A percentile compares a stretch with the other conserved stretches of the same genome.
phyloP scores from a whole-genome alignment of 805 yeast species.

The Lipomyces sp. region DNA sequence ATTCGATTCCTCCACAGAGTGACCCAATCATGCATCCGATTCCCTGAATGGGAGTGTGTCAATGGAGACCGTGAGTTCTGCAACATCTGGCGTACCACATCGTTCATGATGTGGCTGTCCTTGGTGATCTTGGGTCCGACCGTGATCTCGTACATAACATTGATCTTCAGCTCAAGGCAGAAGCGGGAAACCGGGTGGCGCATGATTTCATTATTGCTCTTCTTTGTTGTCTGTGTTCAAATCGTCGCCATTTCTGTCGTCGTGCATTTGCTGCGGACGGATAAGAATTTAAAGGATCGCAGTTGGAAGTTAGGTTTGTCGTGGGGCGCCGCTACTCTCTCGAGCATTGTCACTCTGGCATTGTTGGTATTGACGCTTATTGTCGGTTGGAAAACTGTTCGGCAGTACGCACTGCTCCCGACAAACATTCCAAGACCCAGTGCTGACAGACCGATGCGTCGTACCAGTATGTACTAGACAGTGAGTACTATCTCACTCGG shows the following conservation, averaged over 20 bases:
- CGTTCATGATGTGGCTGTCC: constrained; percentile 34
- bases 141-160: constrained; percentile 25
- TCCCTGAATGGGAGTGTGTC: constrained; percentile 25
- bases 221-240: constrained; percentile 22
- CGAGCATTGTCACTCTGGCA: constrained; percentile 18
- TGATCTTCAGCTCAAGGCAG: constrained; percentile 21
- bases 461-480: neutral
- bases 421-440: neutral
- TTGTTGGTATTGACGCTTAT: constrained; percentile 20
- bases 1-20: constrained; percentile 8
- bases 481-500: neutral
- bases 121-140: constrained; percentile 27
- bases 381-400: constrained; percentile 27
- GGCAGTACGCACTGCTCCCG: constrained; percentile 17
- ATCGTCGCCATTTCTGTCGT: constrained; percentile 25
- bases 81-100: constrained; percentile 31
- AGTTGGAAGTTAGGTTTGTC: constrained; percentile 27
- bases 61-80: constrained; percentile 32
- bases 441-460: neutral
- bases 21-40: constrained; percentile 24
- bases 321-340: constrained; percentile 23
- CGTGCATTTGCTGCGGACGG: constrained; percentile 19
- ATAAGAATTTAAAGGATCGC: constrained; percentile 15
- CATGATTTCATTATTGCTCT: constrained; percentile 21
- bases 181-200: constrained; percentile 31